phyloP scores from a whole-genome alignment of 2,329 filamentous ascomycete species.

The Fusarium begoniae region DNA sequence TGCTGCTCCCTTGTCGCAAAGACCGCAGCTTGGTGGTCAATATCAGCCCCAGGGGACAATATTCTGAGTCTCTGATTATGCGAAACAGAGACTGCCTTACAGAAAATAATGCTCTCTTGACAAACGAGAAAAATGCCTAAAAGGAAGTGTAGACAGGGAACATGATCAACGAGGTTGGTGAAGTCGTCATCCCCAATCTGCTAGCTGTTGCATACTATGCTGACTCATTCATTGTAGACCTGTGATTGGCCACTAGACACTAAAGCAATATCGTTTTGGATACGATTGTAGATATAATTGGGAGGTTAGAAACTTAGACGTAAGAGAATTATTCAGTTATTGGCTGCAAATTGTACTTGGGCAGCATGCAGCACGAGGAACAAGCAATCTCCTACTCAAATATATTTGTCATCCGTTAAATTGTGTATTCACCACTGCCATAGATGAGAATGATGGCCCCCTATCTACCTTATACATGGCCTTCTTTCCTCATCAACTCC shows the following conservation, averaged over 20 bases:
- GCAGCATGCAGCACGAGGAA: background rate
- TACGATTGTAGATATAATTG: background rate
- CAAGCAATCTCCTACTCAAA: background rate
- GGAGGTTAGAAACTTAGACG: background rate
- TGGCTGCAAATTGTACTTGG: background rate
- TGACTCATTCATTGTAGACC: constrained; percentile 12
- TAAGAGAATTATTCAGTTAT: background rate
- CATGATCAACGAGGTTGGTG: background rate
- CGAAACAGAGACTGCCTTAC: background rate
- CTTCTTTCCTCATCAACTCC: background rate
- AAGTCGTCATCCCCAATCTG: constrained; percentile 6
- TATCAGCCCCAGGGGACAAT: background rate
- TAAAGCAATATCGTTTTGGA: background rate
- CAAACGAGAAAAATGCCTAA: background rate
- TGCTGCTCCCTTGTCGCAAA: constrained; percentile 5
- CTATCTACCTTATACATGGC: background rate
- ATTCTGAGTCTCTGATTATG: background rate
- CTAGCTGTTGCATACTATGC: background rate
- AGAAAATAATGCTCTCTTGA: background rate
- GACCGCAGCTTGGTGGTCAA: background rate
- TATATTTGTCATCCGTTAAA: background rate
- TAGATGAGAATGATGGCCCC: background rate
- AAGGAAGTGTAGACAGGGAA: background rate
- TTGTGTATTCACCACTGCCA: background rate
- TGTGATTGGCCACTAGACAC: background rate